Evolutionary conservation across 2,329 filamentous ascomycete genomes (phyloP), one percentile per base, ranked within the genome.

Genomic region (Xylaria digitata): DNA sequence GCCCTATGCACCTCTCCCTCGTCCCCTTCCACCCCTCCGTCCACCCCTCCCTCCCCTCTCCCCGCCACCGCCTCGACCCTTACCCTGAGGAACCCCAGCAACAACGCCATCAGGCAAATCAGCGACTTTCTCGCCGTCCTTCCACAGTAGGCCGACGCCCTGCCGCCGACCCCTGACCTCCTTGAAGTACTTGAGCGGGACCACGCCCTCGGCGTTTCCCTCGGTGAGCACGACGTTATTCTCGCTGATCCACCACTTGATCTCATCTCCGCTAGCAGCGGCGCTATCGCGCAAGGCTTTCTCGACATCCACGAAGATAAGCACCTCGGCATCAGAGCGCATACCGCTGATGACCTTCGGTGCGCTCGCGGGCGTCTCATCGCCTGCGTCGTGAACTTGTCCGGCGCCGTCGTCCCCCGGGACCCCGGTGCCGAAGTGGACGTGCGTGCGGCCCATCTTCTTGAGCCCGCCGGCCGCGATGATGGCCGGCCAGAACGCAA

Each of bases 371-470:
- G 3, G 37, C 32, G 7, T 61, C 54, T 63, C 69, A 3, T 67
- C 70, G 5, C 40, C 63, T 0, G 46, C 65, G 15, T 65, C 61
- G 49, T 73, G 60, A 40, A 70, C 64, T 56, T 67, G 63, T 15
- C n/a, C 37, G 49, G 67, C 67, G 13, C 71, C 79, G 13, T 79
- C 80, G 30, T 72, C 75, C 56, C 80, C 82, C 0, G 92, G 89
- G 13, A 94, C 81, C 0, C 92, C 93, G 6, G 89, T 88, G 1
- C 92, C 92, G 77, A 96, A 97, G 80, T 99, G 96, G 32, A 98
- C 90, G 75, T 98, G 95, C 70, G 92, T 96, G 61, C 96, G 82
- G 0, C 83, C 84, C 96, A 98, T 98, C 65, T 85, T 86, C 72
- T 87, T 89, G 65, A 99, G 81, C 0, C 95, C 94, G 4, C 94